phyloP scores from a whole-genome alignment of 1,284 basidiomycete genomes.

The Leccinum cinnamomeum region DNA sequence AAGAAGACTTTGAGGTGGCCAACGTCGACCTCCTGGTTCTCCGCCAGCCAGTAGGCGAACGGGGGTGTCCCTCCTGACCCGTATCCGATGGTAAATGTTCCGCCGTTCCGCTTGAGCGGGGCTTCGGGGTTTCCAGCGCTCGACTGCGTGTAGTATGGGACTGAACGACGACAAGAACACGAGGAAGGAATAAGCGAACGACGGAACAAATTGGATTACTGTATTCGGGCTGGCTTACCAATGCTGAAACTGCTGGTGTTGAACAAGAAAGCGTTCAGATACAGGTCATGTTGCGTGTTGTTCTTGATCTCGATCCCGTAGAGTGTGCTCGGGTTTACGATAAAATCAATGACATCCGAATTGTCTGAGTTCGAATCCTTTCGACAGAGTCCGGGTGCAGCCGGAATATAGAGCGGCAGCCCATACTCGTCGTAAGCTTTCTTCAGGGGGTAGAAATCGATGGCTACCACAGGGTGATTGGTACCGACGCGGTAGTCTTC shows the following conservation, averaged over 20 bases:
- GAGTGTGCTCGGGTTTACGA: slow-evolving; percentile 4
- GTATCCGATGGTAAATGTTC: neutral
- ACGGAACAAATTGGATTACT: neutral
- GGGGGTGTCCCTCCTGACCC: neutral
- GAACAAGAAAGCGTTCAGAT: slow-evolving; percentile 27
- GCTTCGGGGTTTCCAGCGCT: neutral
- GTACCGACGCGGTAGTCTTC: too few relatives aligned
- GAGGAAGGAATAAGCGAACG: neutral
- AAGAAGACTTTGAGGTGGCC: slow-evolving; percentile 2
- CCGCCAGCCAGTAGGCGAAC: neutral
- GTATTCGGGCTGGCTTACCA: slow-evolving; percentile 3
- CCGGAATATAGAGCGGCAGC: neutral
- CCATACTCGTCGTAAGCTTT: slow-evolving; percentile 13
- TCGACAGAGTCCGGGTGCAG: slow-evolving; percentile 8
- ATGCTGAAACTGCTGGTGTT: slow-evolving; percentile 22
- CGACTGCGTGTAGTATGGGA: slow-evolving; percentile 13
- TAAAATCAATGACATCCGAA: slow-evolving; percentile 21
- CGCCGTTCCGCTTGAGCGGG: neutral
- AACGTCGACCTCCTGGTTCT: neutral
- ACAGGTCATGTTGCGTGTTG: slow-evolving; percentile 20
- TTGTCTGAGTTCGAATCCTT: neutral
- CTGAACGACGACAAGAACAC: slow-evolving; percentile 2
- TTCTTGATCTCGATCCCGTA: slow-evolving; percentile 26
- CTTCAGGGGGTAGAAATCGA: too few relatives aligned
- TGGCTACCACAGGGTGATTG: too few relatives aligned